These are phyloP conservation scores for Colletotrichum sp. DNA, from an alignment of 2,329 filamentous ascomycete genomes.

Conservation along the genomic window DNA sequence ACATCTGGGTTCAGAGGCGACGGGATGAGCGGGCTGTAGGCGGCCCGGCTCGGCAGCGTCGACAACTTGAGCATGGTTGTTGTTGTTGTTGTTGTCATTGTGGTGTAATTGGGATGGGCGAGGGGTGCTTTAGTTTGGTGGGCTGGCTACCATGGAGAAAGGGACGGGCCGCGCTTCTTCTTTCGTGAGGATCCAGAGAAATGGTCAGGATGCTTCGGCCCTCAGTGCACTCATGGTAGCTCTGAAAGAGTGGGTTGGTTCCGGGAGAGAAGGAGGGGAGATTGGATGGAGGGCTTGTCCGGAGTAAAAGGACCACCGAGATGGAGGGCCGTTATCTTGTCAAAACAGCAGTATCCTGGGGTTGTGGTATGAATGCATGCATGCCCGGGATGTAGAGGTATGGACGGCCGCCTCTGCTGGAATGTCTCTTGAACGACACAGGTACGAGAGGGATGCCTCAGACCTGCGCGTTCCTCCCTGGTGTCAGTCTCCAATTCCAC, in stretches of 20 bases:
- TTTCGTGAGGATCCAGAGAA: neutral
- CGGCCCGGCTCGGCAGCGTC: constrained; percentile 14
- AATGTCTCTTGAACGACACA: constrained; percentile 18
- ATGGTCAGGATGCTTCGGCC: neutral
- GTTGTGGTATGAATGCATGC: neutral
- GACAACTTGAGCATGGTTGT: constrained; percentile 11
- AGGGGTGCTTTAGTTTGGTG: neutral
- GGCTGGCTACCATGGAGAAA: neutral
- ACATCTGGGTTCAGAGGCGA: constrained; percentile 33
- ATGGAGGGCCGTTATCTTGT: neutral
- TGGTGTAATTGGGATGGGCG: neutral
- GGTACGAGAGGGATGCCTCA: constrained; percentile 19
- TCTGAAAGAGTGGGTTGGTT: neutral
- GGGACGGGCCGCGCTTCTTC: constrained; percentile 1
- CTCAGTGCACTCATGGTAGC: neutral
- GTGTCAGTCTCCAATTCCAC: constrained; percentile 4
- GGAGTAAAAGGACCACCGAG: neutral
- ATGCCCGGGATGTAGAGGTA: neutral
- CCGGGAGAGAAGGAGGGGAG: neutral
- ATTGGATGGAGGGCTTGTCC: neutral
- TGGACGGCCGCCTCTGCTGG: constrained; percentile 1
- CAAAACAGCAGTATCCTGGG: neutral
- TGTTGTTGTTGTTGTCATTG: neutral
- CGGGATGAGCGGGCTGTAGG: constrained; percentile 29
- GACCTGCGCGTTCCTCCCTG: constrained; percentile 17